phyloP scores from a whole-genome alignment of 2,329 filamentous ascomycete species.

The Exophiala xenobiotica region DNA sequence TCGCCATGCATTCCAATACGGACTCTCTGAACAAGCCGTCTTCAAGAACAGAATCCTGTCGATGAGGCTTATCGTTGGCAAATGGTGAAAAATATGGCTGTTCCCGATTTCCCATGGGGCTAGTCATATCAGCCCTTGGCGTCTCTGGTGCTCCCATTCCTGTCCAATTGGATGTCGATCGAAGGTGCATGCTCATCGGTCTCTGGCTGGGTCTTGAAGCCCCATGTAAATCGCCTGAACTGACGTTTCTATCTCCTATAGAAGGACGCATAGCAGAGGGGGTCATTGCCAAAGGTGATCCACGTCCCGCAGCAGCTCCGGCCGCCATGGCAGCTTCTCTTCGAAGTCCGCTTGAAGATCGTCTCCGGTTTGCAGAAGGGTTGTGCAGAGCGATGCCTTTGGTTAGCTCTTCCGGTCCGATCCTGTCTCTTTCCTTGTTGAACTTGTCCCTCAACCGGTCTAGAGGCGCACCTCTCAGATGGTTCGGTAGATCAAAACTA shows the following conservation, averaged over 20 bases:
- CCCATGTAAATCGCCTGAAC: constrained; percentile 67
- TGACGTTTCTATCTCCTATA: constrained; percentile 50
- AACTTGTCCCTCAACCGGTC: constrained; percentile 92
- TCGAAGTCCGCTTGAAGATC: constrained; percentile 71
- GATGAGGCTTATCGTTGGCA: constrained; percentile 20
- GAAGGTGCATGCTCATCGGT: constrained; percentile 21
- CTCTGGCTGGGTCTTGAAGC: constrained; percentile 16
- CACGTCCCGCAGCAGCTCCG: constrained; percentile 49
- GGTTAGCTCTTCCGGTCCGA: constrained; percentile 74
- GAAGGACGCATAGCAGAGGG: constrained; percentile 1
- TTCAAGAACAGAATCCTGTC: constrained; percentile 79
- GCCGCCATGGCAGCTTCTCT: constrained; percentile 78
- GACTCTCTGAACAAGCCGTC: constrained; percentile 85
- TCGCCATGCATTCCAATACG: constrained; percentile 93
- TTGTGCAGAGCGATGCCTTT: constrained; percentile 98
- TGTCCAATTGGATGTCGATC: constrained; percentile 18
- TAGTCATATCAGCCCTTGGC: constrained; percentile 24
- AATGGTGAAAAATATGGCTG: constrained; percentile 38
- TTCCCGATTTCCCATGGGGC: constrained; percentile 48
- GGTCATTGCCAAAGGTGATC: constrained; percentile 15
- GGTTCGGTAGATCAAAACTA: constrained; percentile 85
- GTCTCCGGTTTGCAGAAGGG: constrained; percentile 63
- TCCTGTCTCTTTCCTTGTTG: constrained; percentile 74
- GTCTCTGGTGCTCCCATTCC: constrained; percentile 17
- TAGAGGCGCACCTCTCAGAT: constrained; percentile 78